phyloP scores from a whole-genome alignment of 2,329 filamentous ascomycete genomes.

The Talaromyces sp. region DNA sequence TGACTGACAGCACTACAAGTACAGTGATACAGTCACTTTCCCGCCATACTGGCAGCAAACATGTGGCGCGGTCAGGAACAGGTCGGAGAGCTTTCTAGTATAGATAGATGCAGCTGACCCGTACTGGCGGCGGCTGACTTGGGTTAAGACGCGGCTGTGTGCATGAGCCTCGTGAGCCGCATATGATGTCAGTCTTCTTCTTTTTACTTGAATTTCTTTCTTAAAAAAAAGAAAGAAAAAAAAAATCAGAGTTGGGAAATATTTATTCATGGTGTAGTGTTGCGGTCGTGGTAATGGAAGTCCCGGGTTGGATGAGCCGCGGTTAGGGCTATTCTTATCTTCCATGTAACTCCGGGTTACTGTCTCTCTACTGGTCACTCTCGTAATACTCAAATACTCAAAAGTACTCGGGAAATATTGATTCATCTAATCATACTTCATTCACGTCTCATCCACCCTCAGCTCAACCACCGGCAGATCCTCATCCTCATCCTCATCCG shows the following conservation, averaged over 20 bases:
- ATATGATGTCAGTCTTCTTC: not conserved
- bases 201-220: too few species aligned
- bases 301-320: not conserved
- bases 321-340: not conserved
- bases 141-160: not conserved
- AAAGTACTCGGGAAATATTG: too few species aligned
- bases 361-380: too few species aligned
- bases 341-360: too few species aligned
- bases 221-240: too few species aligned
- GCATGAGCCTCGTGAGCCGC: not conserved
- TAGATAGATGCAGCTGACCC: not conserved
- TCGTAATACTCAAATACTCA: too few species aligned
- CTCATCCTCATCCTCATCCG: constrained; percentile 31
- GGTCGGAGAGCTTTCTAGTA: not conserved
- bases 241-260: not conserved
- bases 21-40: not conserved
- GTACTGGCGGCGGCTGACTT: not conserved
- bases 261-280: too few species aligned
- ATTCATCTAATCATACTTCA: not conserved
- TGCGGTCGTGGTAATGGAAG: too few species aligned
- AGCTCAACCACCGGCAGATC: constrained; percentile 39
- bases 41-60: too few species aligned
- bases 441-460: constrained; percentile 29
- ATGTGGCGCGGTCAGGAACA: not conserved
- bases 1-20: not conserved